Evolutionary conservation across 208 protist species (phyloP), one percentile per base, ranked within the genome.

Genomic region (Angomonas deanei): DNA sequence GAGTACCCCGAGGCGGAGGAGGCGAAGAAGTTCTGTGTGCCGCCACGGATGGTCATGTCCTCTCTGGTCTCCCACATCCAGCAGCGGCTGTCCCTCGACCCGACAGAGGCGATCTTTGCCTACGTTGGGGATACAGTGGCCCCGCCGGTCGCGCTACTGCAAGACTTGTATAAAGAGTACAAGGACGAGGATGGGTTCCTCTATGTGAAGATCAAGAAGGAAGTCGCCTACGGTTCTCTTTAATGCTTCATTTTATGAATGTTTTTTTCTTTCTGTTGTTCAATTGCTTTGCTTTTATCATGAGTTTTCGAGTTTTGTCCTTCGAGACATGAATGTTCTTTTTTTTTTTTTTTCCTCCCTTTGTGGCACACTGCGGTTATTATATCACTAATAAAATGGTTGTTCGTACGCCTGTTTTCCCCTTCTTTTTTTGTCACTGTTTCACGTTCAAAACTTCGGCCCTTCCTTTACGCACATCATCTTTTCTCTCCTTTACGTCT

Each of bases 151-250:
- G 66, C 71, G 10, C 56, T 81, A n/a, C 80, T 85, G 74, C 66
- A 61, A 27, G 74, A 85, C 63, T 46, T 85, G 28, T 98, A 97
- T 78, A 84, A 94, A 15, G 68, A 88, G 17, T 87, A 97, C 65
- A 94, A 96, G 74, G 93, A 97, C 50, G 87, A 97, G 53, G 96
- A 98, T 61, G 94, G 93, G 15, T 97, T 98, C 56, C 54, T 96
- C 23, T 96, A 96, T 56, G 76, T 96, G 23, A 92, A 79, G 54
- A 93, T 89, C 71, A 78, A 72, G 15, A 91, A 85, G 17, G 94
- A 97, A 73, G 91, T 88, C 66, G 93, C 93, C 15, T 97, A 96
- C 77, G 93, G 93, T 11, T 78, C 42, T 50, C 27, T 47, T 17
- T 47, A 17, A 47, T 47, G 13, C 46, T 50, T 50, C 23, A 19